These are phyloP conservation scores for Hypoxylon sp. DNA, from an alignment of 2,329 filamentous ascomycete species.

Conservation along the genomic window DNA sequence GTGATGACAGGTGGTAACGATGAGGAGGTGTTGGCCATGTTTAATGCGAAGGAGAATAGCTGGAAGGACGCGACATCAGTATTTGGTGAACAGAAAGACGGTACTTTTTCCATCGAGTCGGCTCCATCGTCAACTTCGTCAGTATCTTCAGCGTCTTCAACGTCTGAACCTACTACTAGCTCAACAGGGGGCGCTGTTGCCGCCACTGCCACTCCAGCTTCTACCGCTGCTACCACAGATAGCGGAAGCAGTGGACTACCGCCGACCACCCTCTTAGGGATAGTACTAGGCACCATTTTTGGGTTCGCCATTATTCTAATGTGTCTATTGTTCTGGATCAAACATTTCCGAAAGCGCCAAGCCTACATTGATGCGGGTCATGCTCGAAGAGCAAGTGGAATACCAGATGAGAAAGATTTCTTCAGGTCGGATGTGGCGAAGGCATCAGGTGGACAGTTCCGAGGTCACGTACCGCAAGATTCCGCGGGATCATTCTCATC, in stretches of 20 bases:
- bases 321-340: conserved; percentile 73
- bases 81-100: conserved; percentile 60
- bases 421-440: conserved; percentile 55
- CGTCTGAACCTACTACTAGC: conserved; percentile 41
- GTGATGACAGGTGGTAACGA: conserved; percentile 80
- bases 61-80: conserved; percentile 78
- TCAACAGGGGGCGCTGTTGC: conserved; percentile 37
- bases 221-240: conserved; percentile 31
- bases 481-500: conserved; percentile 69
- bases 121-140: conserved; percentile 46
- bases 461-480: conserved; percentile 60
- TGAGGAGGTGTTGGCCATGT: conserved; percentile 76
- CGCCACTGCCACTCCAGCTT: conserved; percentile 40
- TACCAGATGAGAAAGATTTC: conserved; percentile 66
- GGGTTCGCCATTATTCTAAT: conserved; percentile 77
- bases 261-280: conserved; percentile 75
- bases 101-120: conserved; percentile 47
- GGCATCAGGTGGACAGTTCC: conserved; percentile 55
- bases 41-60: conserved; percentile 76
- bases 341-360: conserved; percentile 66
- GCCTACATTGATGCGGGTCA: conserved; percentile 59
- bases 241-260: conserved; percentile 41
- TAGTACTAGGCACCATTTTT: conserved; percentile 82
- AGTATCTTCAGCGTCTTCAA: conserved; percentile 43
- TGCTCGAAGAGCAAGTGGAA: conserved; percentile 53